Conservation (phyloP, 768 basidiomycete genomes). For the Podaxis rugospora region DNA sequence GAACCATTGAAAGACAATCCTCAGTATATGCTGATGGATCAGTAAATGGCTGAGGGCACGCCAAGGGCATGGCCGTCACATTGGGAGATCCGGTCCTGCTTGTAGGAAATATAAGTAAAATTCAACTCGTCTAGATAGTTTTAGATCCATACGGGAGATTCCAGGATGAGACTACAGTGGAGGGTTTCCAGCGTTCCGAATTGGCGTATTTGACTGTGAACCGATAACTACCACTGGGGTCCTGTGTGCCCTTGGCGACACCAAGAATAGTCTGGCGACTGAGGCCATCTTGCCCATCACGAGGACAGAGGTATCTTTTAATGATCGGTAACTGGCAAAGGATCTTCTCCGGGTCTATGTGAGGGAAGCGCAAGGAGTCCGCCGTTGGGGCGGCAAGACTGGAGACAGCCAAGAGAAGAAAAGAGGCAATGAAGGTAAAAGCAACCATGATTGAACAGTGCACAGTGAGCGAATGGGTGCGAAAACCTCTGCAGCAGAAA, state of each 20-base stretch:
- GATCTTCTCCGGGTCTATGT: slow-evolving; percentile 32
- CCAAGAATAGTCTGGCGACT: slow-evolving; percentile 48
- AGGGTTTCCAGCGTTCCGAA: slow-evolving; percentile 57
- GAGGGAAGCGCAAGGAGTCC: slow-evolving; percentile 27
- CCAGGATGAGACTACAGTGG: slow-evolving; percentile 53
- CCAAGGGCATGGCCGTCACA: slow-evolving; percentile 52
- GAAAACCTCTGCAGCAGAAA: slow-evolving; percentile 1
- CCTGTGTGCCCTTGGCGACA: slow-evolving; percentile 46
- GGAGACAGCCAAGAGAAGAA: slow-evolving; percentile 24
- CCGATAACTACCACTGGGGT: slow-evolving; percentile 44
- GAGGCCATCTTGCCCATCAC: slow-evolving; percentile 21
- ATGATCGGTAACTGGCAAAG: slow-evolving; percentile 46
- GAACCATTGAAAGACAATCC: slow-evolving; percentile 78
- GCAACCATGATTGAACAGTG: slow-evolving; percentile 25
- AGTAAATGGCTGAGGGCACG: slow-evolving; percentile 64
- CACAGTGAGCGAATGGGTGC: slow-evolving; percentile 17
- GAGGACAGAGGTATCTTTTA: slow-evolving; percentile 37
- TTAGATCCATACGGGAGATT: slow-evolving; percentile 49
- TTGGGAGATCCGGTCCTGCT: slow-evolving; percentile 48
- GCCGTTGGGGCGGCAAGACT: slow-evolving; percentile 25
- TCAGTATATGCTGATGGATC: slow-evolving; percentile 53
- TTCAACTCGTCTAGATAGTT: background rate
- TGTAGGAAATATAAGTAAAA: background rate
- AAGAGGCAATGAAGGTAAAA: slow-evolving; percentile 26
- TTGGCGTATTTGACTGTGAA: slow-evolving; percentile 67